phyloP scores from a whole-genome alignment of 306 rosid species.

The Vicia villosa region DNA sequence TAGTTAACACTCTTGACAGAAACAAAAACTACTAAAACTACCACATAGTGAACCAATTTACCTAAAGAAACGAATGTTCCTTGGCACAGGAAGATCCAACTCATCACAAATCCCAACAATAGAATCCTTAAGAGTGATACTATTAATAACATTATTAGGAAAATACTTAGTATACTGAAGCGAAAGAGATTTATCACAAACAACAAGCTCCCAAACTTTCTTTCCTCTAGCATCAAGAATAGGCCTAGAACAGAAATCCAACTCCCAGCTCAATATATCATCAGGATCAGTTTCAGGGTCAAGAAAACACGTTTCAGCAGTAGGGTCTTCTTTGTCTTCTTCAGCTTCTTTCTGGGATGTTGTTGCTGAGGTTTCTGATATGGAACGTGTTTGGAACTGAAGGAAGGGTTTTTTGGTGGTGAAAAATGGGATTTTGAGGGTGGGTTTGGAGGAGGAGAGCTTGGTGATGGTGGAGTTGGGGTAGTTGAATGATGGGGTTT shows the following conservation, averaged over 20 bases:
- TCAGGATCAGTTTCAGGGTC: slow-evolving; percentile 71
- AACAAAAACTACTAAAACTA: background rate
- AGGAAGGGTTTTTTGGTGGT: slow-evolving; percentile 30
- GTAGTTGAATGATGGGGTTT: slow-evolving; percentile 49
- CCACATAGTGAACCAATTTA: slow-evolving; percentile 29
- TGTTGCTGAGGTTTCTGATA: slow-evolving; percentile 58
- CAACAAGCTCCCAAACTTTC: slow-evolving; percentile 95
- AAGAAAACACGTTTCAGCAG: slow-evolving; percentile 66
- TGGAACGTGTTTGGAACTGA: slow-evolving; percentile 51
- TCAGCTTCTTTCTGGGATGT: slow-evolving; percentile 55
- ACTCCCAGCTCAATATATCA: slow-evolving; percentile 76
- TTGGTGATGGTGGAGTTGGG: slow-evolving; percentile 42
- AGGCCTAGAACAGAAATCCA: slow-evolving; percentile 95
- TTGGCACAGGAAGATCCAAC: slow-evolving; percentile 70
- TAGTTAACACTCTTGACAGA: background rate
- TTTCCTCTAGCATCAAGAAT: slow-evolving; percentile 86
- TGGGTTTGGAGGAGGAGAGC: slow-evolving; percentile 37
- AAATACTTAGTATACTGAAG: slow-evolving; percentile 86
- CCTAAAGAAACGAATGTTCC: slow-evolving; percentile 90
- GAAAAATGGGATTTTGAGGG: slow-evolving; percentile 37
- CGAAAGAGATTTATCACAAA: slow-evolving; percentile 78
- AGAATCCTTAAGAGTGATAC: slow-evolving; percentile 84
- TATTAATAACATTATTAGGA: slow-evolving; percentile 89
- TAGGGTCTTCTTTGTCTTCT: slow-evolving; percentile 67
- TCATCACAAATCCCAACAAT: slow-evolving; percentile 60